Percentiles rank a stretch among this genome's conserved stretches.
phyloP scores from a whole-genome alignment of 108 stramenopile genomes.

The Licmophora abbreviata region DNA sequence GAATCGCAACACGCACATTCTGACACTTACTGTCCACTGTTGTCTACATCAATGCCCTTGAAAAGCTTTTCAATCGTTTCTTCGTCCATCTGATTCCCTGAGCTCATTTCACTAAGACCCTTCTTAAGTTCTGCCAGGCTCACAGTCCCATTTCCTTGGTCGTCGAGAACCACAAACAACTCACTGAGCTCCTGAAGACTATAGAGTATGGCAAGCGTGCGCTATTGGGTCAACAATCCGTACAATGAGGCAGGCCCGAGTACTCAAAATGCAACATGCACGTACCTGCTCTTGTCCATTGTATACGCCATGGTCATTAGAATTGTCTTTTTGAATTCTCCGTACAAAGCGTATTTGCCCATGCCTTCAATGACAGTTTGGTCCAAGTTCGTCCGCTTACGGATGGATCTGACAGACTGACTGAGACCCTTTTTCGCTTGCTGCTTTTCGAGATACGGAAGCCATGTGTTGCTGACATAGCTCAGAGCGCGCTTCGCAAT shows the following conservation, averaged over 20 bases:
- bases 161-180: conserved; percentile 63
- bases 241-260: not conserved
- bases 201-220: not conserved
- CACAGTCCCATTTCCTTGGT: conserved; percentile 55
- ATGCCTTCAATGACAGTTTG: conserved; percentile 20
- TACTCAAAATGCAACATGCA: not conserved
- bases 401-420: not conserved
- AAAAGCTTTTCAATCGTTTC: conserved; percentile 44
- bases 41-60: conserved; percentile 53
- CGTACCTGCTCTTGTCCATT: conserved; percentile 30
- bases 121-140: conserved; percentile 67
- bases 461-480: conserved; percentile 33
- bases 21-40: conserved; percentile 50
- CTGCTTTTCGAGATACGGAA: conserved; percentile 16
- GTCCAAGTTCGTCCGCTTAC: not conserved
- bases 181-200: conserved; percentile 49
- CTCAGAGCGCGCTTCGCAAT: conserved; percentile 39
- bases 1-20: too few relatives aligned
- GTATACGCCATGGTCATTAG: conserved; percentile 53
- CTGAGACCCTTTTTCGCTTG: conserved; percentile 4
- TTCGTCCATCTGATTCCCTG: conserved; percentile 31
- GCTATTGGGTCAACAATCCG: not conserved
- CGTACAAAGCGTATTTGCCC: conserved; percentile 26
- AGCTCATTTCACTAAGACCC: conserved; percentile 31
- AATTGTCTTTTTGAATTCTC: conserved; percentile 46